Conservation (phyloP, 805 yeast genomes). For the Candida loeiensis region DNA sequence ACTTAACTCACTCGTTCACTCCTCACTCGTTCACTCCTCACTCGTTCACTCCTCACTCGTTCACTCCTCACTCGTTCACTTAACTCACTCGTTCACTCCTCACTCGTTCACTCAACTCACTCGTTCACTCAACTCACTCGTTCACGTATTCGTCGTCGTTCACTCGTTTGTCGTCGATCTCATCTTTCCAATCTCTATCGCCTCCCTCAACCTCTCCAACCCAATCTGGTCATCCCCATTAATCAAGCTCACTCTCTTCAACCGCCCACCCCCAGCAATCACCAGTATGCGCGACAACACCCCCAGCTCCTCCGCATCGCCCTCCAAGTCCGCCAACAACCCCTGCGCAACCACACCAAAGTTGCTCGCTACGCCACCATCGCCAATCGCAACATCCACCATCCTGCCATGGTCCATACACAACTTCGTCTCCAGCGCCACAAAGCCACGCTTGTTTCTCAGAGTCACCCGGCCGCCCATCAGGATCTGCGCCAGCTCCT, state of each 20-base stretch:
- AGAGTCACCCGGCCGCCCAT: slow-evolving; percentile 7
- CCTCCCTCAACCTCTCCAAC: slow-evolving; percentile 43
- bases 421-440: slow-evolving; percentile 23
- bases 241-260: slow-evolving; percentile 18
- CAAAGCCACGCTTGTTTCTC: slow-evolving; percentile 9
- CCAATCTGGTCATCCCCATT: slow-evolving; percentile 45
- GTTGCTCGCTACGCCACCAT: slow-evolving; percentile 45
- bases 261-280: slow-evolving; percentile 23
- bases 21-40: too few relatives aligned
- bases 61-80: too few relatives aligned
- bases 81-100: too few relatives aligned
- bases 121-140: not conserved
- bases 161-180: slow-evolving; percentile 36
- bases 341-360: slow-evolving; percentile 52
- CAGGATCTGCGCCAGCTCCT: slow-evolving; percentile 19
- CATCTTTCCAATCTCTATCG: slow-evolving; percentile 45
- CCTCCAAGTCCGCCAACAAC: slow-evolving; percentile 73
- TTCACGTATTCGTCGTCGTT: slow-evolving; percentile 24
- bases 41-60: too few relatives aligned
- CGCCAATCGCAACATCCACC: slow-evolving; percentile 18
- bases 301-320: slow-evolving; percentile 74
- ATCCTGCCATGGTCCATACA: slow-evolving; percentile 49
- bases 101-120: too few relatives aligned
- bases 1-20: too few relatives aligned
- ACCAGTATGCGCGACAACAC: slow-evolving; percentile 52